These are phyloP conservation scores for Drosera capensis DNA, from an alignment of 148 eudicot species.

Conservation along the genomic window DNA sequence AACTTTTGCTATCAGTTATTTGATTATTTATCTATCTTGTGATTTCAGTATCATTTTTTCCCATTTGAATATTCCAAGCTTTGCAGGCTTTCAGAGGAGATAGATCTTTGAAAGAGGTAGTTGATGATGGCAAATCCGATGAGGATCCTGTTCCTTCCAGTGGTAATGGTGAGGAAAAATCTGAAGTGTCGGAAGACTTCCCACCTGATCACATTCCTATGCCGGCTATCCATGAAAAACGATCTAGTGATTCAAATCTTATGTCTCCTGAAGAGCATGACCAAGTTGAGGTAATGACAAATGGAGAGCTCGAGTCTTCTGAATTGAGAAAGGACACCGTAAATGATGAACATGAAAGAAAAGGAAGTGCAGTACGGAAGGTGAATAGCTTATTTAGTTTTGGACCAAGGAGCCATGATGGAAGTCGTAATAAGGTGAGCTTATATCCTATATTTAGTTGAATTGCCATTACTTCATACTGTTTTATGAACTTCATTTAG, in stretches of 20 bases:
- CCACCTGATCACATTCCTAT: constrained; percentile 59
- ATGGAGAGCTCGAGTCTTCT: constrained; percentile 38
- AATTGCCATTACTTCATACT: background rate
- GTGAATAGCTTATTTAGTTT: constrained; percentile 40
- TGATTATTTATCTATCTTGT: too few species aligned
- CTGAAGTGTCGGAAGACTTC: constrained; percentile 21
- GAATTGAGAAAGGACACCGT: constrained; percentile 24
- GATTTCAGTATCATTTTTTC: background rate
- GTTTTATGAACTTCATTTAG: too few species aligned
- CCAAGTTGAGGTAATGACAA: constrained; percentile 23
- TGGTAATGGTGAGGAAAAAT: constrained; percentile 25
- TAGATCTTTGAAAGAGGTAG: constrained; percentile 16
- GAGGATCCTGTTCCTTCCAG: constrained; percentile 22
- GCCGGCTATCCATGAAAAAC: constrained; percentile 46
- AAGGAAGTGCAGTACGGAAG: constrained; percentile 30
- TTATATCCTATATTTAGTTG: background rate
- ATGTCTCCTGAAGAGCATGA: constrained; percentile 22
- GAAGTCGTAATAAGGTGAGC: constrained; percentile 44
- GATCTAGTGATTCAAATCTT: constrained; percentile 14
- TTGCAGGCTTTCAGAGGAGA: constrained; percentile 41
- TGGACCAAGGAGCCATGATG: constrained; percentile 43
- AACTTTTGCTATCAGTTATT: too few species aligned
- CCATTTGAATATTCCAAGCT: background rate
- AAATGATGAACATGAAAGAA: constrained; percentile 31
- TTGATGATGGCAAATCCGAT: constrained; percentile 22